phyloP scores from a whole-genome alignment of 495 filamentous ascomycete genomes.

The Tuber magnatum region DNA sequence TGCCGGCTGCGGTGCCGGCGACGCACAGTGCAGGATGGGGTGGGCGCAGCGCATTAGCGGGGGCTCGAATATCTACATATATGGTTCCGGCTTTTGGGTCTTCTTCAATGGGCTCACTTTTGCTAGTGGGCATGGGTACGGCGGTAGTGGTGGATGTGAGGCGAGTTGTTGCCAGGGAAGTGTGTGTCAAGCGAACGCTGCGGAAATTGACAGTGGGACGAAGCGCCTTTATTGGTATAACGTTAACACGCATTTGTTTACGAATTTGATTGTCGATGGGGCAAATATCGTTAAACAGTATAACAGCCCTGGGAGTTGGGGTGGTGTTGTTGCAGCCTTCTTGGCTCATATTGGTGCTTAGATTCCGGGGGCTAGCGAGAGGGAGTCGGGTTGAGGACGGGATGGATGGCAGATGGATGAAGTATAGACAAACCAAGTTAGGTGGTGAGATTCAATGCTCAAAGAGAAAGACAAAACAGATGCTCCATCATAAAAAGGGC shows the following conservation, averaged over 20 bases:
- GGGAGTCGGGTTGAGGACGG: background rate
- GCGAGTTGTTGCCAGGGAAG: constrained; percentile 30
- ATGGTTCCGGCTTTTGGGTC: constrained; percentile 66
- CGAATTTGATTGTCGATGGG: constrained; percentile 33
- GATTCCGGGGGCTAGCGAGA: background rate
- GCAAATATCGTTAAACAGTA: constrained; percentile 13
- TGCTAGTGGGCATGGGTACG: constrained; percentile 21
- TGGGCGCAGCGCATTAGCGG: constrained; percentile 62
- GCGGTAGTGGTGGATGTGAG: constrained; percentile 42
- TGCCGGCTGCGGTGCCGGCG: constrained; percentile 43
- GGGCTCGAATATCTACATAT: constrained; percentile 54
- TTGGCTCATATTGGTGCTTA: constrained; percentile 17
- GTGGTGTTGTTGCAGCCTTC: constrained; percentile 51
- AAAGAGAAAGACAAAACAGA: background rate
- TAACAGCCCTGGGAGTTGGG: constrained; percentile 52
- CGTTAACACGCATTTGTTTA: constrained; percentile 33
- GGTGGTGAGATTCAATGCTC: background rate
- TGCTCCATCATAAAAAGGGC: background rate
- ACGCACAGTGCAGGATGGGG: constrained; percentile 51
- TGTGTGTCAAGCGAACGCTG: constrained; percentile 16
- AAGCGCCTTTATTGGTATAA: constrained; percentile 30
- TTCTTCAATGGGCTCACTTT: constrained; percentile 56
- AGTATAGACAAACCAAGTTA: background rate
- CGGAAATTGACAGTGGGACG: constrained; percentile 19
- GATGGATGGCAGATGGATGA: background rate